Base-by-base conservation (phyloP, 2,329 filamentous ascomycete genomes). In the Ophiostoma novo-ulmi region DNA sequence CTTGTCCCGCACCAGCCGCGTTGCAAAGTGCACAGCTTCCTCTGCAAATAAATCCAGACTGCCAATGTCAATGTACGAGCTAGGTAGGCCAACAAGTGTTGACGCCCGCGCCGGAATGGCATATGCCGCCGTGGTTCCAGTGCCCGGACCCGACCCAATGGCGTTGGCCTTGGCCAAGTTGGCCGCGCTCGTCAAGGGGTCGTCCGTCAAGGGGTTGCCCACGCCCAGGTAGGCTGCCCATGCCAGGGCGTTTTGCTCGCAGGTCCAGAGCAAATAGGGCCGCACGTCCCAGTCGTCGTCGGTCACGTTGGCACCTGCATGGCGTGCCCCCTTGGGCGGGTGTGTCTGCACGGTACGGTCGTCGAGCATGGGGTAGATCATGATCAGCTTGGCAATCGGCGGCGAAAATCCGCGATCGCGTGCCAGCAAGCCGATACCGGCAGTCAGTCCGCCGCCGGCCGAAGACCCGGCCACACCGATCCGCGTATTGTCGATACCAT, bases 351-450 rank as follows among this genome's bases (percentile, higher is more conserved):
- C 68, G 6, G 76, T 77, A 26, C 78, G 75, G 71, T 80, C 78
- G 67, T 81, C 80, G 4, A 81, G 74, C 79, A 80, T 80, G 14
- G 80, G 80, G 65, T 77, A 80, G 1, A 80, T 69, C 6, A 81
- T 73, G 11, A 80, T 73, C 67, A 78, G 76, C 71, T 78, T 79
- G 10, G 76, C 77, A 5, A 80, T 44, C 0, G 76, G 76, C 7
- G 79, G 79, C 1, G n/a, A 35, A 0, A 79, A 38, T 7, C 70
- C 70, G 11, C 74, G 70, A 68, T 80, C 78, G 7, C 79, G 74
- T 0, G 78, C 78, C 80, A 84, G 81, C 38, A 88, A 78, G 0
- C 82, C 74, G 6, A 74, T 38, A 0, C 73, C 76, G 2, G 74
- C 73, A 0, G 76, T 73, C 8, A 79, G 48, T 0, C 73, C 74